Percentiles rank a stretch among this genome's conserved stretches.
These are phyloP conservation scores for Blastobotrys mokoenaii DNA, from an alignment of 805 yeast genomes.

Conservation along the genomic window DNA sequence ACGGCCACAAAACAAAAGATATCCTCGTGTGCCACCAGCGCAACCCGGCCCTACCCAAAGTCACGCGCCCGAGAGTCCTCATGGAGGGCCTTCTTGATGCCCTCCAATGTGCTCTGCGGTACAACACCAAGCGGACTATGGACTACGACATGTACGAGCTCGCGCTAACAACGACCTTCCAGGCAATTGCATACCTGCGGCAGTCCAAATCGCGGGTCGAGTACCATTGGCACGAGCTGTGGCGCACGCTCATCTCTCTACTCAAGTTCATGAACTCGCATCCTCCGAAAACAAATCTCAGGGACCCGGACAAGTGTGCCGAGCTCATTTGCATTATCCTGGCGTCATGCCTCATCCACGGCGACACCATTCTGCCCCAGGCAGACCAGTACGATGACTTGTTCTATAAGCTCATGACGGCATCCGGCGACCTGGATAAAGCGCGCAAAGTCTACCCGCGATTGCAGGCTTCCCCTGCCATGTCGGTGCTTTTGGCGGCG, in stretches of 20 bases:
- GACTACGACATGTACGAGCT: conserved; percentile 25
- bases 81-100: conserved; percentile 30
- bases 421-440: conserved; percentile 19
- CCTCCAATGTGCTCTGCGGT: conserved; percentile 26
- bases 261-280: conserved; percentile 21
- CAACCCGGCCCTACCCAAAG: conserved; percentile 22
- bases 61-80: conserved; percentile 19
- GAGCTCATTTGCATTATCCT: conserved; percentile 17
- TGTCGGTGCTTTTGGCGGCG: conserved; percentile 18
- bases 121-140: conserved; percentile 22
- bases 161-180: conserved; percentile 19
- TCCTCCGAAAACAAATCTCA: too few relatives aligned
- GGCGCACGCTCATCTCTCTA: conserved; percentile 28
- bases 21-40: conserved; percentile 16
- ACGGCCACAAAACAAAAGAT: conserved; percentile 6
- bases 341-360: conserved; percentile 24
- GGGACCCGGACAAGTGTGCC: conserved; percentile 14
- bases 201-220: conserved; percentile 9
- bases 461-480: conserved; percentile 12
- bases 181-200: conserved; percentile 16
- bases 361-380: conserved; percentile 26
- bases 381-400: conserved; percentile 27
- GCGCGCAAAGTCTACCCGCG: conserved; percentile 16
- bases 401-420: conserved; percentile 24
- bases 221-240: conserved; percentile 33